These are phyloP conservation scores for Wallacemonas sp. DNA, from an alignment of 208 protist species.

Conservation along the genomic window DNA sequence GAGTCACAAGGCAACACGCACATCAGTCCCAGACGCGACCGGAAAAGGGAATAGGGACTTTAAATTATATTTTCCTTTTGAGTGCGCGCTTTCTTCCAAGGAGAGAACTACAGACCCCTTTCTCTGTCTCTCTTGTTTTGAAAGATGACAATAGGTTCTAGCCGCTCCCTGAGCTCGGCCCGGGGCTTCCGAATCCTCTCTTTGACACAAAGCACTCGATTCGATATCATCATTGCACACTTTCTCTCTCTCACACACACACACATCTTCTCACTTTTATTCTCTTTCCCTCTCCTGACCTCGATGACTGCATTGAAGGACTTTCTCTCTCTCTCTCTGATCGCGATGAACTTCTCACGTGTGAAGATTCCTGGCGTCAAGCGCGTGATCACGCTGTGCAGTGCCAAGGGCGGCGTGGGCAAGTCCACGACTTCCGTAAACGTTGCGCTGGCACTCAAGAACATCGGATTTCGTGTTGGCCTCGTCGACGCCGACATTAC, in stretches of 20 bases:
- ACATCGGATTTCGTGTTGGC: slow-evolving; percentile 75
- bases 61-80: no score
- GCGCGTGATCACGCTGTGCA: slow-evolving; percentile 86
- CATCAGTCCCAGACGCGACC: no score
- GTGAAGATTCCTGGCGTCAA: slow-evolving; percentile 77
- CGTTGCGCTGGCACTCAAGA: slow-evolving; percentile 85
- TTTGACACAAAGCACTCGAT: no score
- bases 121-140: no score
- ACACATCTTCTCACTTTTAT: background rate
- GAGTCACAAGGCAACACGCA: no score
- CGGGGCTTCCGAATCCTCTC: no score
- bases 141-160: no score
- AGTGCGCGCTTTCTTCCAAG: no score
- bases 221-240: background rate
- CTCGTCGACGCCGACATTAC: slow-evolving; percentile 93
- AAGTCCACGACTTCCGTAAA: slow-evolving; percentile 92
- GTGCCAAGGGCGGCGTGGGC: slow-evolving; percentile 94
- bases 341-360: slow-evolving; percentile 62
- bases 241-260: background rate
- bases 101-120: no score
- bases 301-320: background rate
- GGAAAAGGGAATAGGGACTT: no score
- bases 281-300: background rate
- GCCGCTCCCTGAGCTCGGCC: no score
- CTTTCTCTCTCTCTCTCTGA: background rate